Percentiles rank a stretch among this genome's conserved stretches.
Evolutionary conservation across 1,139 yeast genomes (phyloP).

Genomic region (Geotrichum cucujoidarum): DNA sequence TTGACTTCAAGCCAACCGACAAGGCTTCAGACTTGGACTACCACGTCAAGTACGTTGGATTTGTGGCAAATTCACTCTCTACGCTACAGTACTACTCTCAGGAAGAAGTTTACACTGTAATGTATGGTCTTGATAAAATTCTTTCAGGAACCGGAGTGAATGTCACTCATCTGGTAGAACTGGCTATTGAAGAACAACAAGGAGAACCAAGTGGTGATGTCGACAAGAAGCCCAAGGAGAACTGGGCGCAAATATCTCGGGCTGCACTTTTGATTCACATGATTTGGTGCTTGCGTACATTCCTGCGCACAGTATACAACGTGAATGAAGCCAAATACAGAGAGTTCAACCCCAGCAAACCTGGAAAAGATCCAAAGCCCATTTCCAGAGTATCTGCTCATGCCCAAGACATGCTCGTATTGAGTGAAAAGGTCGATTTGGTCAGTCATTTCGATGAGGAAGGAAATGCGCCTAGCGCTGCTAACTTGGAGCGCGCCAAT

Average conservation of each 20-base stretch:
- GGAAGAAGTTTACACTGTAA: constrained; percentile 42
- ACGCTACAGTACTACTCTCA: constrained; percentile 37
- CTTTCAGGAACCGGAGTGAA: constrained; percentile 40
- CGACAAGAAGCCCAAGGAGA: background rate
- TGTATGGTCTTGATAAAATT: constrained; percentile 31
- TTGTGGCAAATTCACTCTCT: constrained; percentile 42
- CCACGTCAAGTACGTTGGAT: constrained; percentile 37
- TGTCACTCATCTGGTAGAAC: constrained; percentile 28
- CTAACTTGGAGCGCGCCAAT: constrained; percentile 8
- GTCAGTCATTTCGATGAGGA: constrained; percentile 4
- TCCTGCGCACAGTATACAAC: constrained; percentile 19
- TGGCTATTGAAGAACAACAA: constrained; percentile 14
- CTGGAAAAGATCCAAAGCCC: constrained; percentile 21
- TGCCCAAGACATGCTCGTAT: constrained; percentile 4
- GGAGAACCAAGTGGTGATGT: background rate
- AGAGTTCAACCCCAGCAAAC: constrained; percentile 19
- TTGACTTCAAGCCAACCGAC: constrained; percentile 34
- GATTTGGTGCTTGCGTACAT: constrained; percentile 19
- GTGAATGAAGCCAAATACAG: constrained; percentile 21
- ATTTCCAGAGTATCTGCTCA: constrained; percentile 13
- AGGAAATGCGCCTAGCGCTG: background rate
- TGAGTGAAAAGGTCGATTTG: constrained; percentile 3
- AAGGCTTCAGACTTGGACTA: constrained; percentile 19
- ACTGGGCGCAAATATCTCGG: constrained; percentile 15
- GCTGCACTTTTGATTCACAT: constrained; percentile 19